Conservation (phyloP, 176 grass and related monocot genomes). For the Oryza longistaminata region DNA sequence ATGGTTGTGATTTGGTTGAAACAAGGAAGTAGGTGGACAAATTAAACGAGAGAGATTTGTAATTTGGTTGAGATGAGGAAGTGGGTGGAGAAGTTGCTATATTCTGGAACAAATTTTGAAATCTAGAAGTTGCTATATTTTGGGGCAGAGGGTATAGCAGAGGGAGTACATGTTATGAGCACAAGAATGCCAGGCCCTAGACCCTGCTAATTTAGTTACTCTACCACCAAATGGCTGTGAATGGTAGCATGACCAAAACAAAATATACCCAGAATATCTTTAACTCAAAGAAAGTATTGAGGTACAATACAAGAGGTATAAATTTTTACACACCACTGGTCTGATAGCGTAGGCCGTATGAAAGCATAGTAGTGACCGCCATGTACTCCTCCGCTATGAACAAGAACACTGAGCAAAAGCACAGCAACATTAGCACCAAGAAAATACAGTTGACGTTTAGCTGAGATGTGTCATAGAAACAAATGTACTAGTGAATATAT, state of each 20-base stretch:
- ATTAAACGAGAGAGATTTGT: too few species aligned
- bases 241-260: slow-evolving; percentile 19
- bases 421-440: slow-evolving; percentile 35
- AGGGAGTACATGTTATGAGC: neutral
- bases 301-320: neutral
- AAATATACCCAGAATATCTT: slow-evolving; percentile 13
- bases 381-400: slow-evolving; percentile 98
- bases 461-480: slow-evolving; percentile 3
- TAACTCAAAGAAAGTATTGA: slow-evolving; percentile 14
- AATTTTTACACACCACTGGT: slow-evolving; percentile 56
- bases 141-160: too few species aligned
- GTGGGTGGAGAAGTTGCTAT: too few species aligned
- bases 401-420: slow-evolving; percentile 84
- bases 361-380: slow-evolving; percentile 98
- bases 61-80: too few species aligned
- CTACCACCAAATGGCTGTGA: neutral
- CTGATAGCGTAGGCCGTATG: slow-evolving; percentile 84
- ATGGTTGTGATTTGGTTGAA: too few species aligned
- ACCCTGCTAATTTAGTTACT: neutral
- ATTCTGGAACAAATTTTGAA: too few species aligned
- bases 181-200: neutral
- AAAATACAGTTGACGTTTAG: slow-evolving; percentile 13
- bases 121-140: too few species aligned
- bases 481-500: neutral
- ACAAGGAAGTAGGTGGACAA: too few species aligned